phyloP scores from a whole-genome alignment of 129 eudicot species.

The Solidago caesia region DNA sequence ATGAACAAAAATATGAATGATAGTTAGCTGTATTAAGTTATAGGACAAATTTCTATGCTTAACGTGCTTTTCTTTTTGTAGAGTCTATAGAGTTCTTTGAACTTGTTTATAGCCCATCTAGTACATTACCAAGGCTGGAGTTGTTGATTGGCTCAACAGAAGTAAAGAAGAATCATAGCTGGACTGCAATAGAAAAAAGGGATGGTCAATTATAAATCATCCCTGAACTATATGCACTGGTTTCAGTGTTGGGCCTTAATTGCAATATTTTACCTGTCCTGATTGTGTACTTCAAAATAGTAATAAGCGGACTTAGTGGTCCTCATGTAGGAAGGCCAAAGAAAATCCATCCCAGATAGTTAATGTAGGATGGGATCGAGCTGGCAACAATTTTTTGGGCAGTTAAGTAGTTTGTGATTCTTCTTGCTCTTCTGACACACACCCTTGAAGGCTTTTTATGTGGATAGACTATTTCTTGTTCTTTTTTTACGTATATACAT shows the following conservation, averaged over 20 bases:
- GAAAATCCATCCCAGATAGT: slow-evolving; percentile 7
- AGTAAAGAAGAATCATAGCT: background rate
- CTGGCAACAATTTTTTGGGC: background rate
- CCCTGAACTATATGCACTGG: background rate
- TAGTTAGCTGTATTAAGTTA: background rate
- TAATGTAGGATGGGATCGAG: background rate
- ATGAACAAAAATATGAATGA: background rate
- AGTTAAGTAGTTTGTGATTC: background rate
- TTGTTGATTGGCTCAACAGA: background rate
- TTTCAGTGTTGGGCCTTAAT: background rate
- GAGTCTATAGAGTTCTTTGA: background rate
- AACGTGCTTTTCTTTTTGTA: background rate
- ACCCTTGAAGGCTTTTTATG: background rate
- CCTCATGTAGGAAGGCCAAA: background rate
- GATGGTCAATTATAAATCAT: background rate
- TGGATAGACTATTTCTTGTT: background rate
- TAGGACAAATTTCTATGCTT: background rate
- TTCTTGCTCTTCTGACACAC: background rate
- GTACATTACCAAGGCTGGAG: background rate
- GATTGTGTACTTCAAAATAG: background rate
- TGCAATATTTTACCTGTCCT: background rate
- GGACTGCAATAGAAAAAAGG: background rate
- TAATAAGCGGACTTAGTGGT: background rate
- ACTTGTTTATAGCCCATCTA: background rate
- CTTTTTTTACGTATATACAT: background rate